These are phyloP conservation scores for Verticillium zaregamsianum DNA, from an alignment of 2,329 filamentous ascomycete species.

Conservation along the genomic window DNA sequence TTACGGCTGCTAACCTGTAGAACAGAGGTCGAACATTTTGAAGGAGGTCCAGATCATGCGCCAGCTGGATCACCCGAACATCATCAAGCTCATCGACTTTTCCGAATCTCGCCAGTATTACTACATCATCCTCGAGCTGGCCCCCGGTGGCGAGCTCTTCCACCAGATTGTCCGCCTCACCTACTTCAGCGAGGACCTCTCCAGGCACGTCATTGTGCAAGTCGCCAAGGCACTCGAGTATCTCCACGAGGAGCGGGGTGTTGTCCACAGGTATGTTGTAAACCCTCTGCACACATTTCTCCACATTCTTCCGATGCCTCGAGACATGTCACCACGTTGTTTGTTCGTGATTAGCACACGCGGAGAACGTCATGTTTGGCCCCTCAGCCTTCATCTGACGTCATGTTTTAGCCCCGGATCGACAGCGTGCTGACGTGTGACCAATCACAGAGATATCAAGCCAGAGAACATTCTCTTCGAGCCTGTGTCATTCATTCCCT, in stretches of 20 bases:
- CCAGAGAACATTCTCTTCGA: slow-evolving; percentile 96
- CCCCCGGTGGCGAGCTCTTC: slow-evolving; percentile 93
- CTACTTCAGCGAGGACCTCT: slow-evolving; percentile 95
- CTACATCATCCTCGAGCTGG: slow-evolving; percentile 94
- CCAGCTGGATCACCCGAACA: slow-evolving; percentile 92
- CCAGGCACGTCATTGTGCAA: slow-evolving; percentile 89
- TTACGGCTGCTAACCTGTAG: slow-evolving; percentile 20
- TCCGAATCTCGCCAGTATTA: slow-evolving; percentile 93
- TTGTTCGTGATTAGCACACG: background rate
- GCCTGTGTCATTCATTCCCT: slow-evolving; percentile 76
- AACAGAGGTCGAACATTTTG: slow-evolving; percentile 88
- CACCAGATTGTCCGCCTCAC: slow-evolving; percentile 97
- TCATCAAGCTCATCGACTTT: slow-evolving; percentile 90
- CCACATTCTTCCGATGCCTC: background rate
- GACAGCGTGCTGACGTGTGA: background rate
- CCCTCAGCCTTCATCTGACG: slow-evolving; percentile 16
- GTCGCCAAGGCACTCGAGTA: slow-evolving; percentile 94
- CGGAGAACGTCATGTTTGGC: background rate
- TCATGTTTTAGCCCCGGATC: slow-evolving; percentile 15
- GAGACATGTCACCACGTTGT: background rate
- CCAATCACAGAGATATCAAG: slow-evolving; percentile 77
- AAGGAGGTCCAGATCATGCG: slow-evolving; percentile 99
- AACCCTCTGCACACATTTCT: background rate
- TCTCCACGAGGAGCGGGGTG: slow-evolving; percentile 87
- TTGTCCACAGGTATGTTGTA: slow-evolving; percentile 83